These are phyloP conservation scores for Solanum virginianum DNA, from an alignment of 257 asterid species.

Conservation along the genomic window DNA sequence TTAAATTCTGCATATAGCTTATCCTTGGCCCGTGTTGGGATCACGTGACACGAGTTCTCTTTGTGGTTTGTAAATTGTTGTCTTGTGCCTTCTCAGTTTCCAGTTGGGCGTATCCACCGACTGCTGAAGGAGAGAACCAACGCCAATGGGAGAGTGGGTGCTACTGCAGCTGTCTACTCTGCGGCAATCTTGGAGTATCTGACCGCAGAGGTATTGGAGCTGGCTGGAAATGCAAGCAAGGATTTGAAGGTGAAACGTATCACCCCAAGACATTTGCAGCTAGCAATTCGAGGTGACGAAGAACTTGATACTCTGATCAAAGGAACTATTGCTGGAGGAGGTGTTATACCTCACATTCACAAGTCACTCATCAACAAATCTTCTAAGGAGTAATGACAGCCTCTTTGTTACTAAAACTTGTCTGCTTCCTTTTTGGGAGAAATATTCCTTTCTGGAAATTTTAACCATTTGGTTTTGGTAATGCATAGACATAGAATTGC, in stretches of 20 bases:
- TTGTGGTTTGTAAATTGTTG: not conserved
- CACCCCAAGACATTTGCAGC: slow-evolving; percentile 29
- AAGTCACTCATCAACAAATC: slow-evolving; percentile 31
- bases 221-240: slow-evolving; percentile 30
- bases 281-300: slow-evolving; percentile 30
- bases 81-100: slow-evolving; percentile 12
- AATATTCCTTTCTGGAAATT: not conserved
- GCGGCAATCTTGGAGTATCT: slow-evolving; percentile 29
- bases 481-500: not conserved
- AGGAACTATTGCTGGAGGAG: slow-evolving; percentile 33
- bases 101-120: slow-evolving; percentile 31
- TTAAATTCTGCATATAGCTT: not conserved
- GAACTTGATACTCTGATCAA: slow-evolving; percentile 30
- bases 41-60: not conserved
- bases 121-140: slow-evolving; percentile 20
- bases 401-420: not conserved
- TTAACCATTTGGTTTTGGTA: not conserved
- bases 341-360: slow-evolving; percentile 29
- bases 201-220: slow-evolving; percentile 28
- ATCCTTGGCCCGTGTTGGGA: not conserved
- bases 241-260: slow-evolving; percentile 33
- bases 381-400: slow-evolving; percentile 9
- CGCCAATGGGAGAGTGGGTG: slow-evolving; percentile 30
- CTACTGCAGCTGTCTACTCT: slow-evolving; percentile 33
- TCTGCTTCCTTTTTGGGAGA: not conserved